Percentiles rank a stretch among this genome's conserved stretches.
These are phyloP conservation scores for Astrephomene gubernaculifera DNA, from an alignment of 139 green algal genomes.

Conservation along the genomic window DNA sequence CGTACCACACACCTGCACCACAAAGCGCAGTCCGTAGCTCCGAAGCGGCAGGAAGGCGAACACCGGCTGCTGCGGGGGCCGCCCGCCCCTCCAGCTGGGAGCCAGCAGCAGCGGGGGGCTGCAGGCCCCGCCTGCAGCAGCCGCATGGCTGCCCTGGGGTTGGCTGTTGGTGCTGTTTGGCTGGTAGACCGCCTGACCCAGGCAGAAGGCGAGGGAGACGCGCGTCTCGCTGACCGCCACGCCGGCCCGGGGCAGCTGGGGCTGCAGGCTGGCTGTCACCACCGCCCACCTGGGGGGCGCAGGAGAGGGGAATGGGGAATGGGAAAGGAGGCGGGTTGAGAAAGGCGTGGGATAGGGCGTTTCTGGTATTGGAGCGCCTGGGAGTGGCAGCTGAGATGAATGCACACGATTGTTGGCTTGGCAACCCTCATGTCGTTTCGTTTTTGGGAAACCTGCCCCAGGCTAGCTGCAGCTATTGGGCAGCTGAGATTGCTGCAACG, in stretches of 20 bases:
- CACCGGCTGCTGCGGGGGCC: constrained; percentile 58
- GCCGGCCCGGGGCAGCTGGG: not conserved
- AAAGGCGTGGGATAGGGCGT: too few relatives aligned
- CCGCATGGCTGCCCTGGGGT: not conserved
- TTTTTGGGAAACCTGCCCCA: too few relatives aligned
- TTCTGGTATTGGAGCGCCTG: too few relatives aligned
- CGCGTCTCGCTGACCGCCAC: constrained; percentile 24
- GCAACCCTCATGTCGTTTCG: too few relatives aligned
- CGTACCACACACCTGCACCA: constrained; percentile 50
- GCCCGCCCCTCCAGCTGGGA: not conserved
- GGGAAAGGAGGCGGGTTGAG: too few relatives aligned
- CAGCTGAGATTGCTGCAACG: too few relatives aligned
- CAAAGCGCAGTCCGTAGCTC: constrained; percentile 64
- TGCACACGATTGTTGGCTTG: too few relatives aligned
- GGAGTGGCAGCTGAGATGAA: too few relatives aligned
- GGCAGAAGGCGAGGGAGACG: constrained; percentile 36
- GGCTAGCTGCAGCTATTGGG: too few relatives aligned
- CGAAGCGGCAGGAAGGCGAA: constrained; percentile 68
- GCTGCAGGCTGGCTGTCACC: not conserved
- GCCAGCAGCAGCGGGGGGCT: not conserved
- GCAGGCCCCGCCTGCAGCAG: not conserved
- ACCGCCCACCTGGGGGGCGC: constrained; percentile 28
- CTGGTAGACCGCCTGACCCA: not conserved
- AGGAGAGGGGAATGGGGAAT: not conserved
- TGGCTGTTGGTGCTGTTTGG: not conserved